A percentile compares a stretch with the other conserved stretches of the same genome.
Conservation (phyloP, 2,329 filamentous ascomycete species). For the Botrytis paeoniae region DNA sequence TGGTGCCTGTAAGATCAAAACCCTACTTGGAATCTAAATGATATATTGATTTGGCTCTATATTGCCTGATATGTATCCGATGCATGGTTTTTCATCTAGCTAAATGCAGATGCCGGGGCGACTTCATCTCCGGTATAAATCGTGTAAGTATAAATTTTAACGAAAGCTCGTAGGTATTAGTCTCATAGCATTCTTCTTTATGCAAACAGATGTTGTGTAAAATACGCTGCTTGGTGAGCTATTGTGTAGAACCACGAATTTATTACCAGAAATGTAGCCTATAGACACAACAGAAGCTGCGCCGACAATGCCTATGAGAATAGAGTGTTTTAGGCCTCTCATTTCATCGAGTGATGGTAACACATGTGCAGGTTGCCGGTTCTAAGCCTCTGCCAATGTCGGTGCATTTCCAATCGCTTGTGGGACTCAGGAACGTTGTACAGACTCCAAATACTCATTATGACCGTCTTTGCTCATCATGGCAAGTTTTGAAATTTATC, state of each 20-base stretch:
- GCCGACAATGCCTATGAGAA: neutral
- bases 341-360: neutral
- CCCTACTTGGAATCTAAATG: neutral
- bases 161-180: too few species aligned
- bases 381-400: neutral
- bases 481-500: too few species aligned
- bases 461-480: fast-evolving
- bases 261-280: neutral
- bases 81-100: neutral
- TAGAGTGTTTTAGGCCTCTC: neutral
- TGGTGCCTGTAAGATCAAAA: neutral
- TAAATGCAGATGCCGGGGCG: neutral
- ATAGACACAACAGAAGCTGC: neutral
- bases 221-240: too few species aligned
- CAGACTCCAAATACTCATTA: neutral
- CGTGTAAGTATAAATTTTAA: neutral
- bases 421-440: neutral
- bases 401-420: neutral
- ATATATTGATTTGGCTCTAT: neutral
- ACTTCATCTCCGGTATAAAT: neutral
- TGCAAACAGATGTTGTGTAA: too few species aligned
- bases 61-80: neutral
- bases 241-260: neutral
- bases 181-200: too few species aligned
- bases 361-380: neutral